phyloP scores from a whole-genome alignment of 23 red algal species.

The Chondrus crispus region DNA sequence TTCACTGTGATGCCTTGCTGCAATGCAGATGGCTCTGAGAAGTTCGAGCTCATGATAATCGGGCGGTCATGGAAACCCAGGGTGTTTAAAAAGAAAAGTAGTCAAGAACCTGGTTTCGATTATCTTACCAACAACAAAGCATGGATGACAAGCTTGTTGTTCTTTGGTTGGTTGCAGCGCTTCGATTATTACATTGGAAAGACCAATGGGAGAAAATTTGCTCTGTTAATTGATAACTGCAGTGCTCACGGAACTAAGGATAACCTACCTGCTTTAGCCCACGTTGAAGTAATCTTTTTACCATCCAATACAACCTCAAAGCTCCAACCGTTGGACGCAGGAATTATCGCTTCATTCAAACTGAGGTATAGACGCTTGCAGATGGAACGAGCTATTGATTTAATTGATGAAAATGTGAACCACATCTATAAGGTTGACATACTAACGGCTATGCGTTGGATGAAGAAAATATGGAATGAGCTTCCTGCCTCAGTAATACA shows the following conservation, averaged over 20 bases:
- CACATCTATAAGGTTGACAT: background rate
- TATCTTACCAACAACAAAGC: background rate
- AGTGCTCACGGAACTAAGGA: background rate
- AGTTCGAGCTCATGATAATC: background rate
- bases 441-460: background rate
- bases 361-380: background rate
- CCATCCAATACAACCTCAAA: background rate
- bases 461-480: background rate
- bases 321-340: background rate
- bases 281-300: background rate
- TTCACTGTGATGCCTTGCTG: background rate
- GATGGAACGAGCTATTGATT: background rate
- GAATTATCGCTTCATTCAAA: background rate
- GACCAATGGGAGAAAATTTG: background rate
- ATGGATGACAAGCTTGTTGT: background rate
- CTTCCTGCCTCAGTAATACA: background rate
- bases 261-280: background rate
- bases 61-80: background rate
- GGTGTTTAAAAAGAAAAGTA: background rate
- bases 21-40: background rate
- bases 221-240: background rate
- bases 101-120: background rate
- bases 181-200: background rate
- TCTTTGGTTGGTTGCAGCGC: background rate
- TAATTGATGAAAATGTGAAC: background rate